A percentile compares a stretch with the other conserved stretches of the same genome.
These are phyloP conservation scores for Dichotomocladium elegans DNA, from an alignment of 371 early-diverging fungal species.

Conservation along the genomic window DNA sequence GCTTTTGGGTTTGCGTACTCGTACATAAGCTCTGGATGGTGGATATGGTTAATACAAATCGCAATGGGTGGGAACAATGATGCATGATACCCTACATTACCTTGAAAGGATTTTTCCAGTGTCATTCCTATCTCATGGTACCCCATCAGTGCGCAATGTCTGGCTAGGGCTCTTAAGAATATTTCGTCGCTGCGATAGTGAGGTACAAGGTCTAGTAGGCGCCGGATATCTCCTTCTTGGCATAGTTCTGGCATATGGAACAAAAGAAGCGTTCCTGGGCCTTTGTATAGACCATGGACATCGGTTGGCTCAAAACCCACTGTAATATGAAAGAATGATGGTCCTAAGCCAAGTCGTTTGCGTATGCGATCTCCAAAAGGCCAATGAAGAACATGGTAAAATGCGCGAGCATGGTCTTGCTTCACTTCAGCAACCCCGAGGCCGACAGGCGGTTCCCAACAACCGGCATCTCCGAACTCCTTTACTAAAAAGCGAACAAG, in stretches of 20 bases:
- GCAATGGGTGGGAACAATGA: too few species aligned
- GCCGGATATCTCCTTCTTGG: not conserved
- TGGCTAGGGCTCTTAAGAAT: not conserved
- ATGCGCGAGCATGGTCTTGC: constrained; percentile 1
- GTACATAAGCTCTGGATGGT: too few species aligned
- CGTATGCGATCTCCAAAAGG: constrained; percentile 15
- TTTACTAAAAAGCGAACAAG: constrained; percentile 3
- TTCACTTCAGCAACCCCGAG: constrained; percentile 11
- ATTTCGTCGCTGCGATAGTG: not conserved
- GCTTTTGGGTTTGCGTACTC: too few species aligned
- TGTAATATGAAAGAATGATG: constrained; percentile 16
- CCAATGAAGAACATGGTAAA: constrained; percentile 16
- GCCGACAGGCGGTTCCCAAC: constrained; percentile 11
- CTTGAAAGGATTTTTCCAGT: too few species aligned
- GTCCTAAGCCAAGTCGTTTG: constrained; percentile 3
- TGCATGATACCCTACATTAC: too few species aligned
- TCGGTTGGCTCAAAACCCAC: constrained; percentile 15
- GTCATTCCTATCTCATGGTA: too few species aligned
- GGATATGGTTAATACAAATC: too few species aligned
- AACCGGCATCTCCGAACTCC: constrained; percentile 1
- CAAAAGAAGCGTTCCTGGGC: constrained; percentile 12
- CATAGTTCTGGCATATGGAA: not conserved
- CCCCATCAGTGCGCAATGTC: too few species aligned
- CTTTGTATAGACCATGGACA: constrained; percentile 17
- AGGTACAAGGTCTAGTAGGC: not conserved